A percentile compares a stretch with the other conserved stretches of the same genome.
phyloP scores from a whole-genome alignment of 805 yeast genomes.

The Nakazawaea molendinolei region DNA sequence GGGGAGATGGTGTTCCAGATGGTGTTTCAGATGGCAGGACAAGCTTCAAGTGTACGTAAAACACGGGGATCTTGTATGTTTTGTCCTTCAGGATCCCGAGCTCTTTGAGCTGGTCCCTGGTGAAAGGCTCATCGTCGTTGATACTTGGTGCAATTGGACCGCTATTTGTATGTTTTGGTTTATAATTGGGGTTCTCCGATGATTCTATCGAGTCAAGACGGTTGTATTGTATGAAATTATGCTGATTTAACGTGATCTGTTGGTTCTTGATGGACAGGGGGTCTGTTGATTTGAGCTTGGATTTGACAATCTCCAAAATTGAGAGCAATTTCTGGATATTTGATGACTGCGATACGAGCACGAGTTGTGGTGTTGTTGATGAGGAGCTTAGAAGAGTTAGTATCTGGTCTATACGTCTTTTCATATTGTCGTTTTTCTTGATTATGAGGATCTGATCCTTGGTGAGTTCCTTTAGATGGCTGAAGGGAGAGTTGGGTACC shows the following conservation, averaged over 20 bases:
- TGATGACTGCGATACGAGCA: constrained; percentile 6
- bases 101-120: constrained; percentile 6
- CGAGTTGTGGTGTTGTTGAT: no score
- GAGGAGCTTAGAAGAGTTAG: no score
- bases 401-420: constrained; percentile 7
- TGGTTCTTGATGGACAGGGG: background rate
- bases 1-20: no score
- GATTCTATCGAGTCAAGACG: constrained; percentile 6
- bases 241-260: constrained; percentile 1
- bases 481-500: background rate
- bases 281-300: constrained; percentile 3
- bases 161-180: no score
- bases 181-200: constrained; percentile 3
- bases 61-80: constrained; percentile 7
- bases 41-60: constrained; percentile 7
- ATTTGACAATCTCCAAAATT: constrained; percentile 7
- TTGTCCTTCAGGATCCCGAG: constrained; percentile 4
- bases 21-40: no score
- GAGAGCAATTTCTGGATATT: constrained; percentile 11
- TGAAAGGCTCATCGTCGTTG: constrained; percentile 7
- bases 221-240: constrained; percentile 8
- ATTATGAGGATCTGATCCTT: constrained; percentile 3
- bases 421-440: constrained; percentile 11
- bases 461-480: background rate
- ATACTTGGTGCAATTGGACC: no score